Conservation (phyloP, 2,329 filamentous ascomycete species). For the Penicillium polonicum region DNA sequence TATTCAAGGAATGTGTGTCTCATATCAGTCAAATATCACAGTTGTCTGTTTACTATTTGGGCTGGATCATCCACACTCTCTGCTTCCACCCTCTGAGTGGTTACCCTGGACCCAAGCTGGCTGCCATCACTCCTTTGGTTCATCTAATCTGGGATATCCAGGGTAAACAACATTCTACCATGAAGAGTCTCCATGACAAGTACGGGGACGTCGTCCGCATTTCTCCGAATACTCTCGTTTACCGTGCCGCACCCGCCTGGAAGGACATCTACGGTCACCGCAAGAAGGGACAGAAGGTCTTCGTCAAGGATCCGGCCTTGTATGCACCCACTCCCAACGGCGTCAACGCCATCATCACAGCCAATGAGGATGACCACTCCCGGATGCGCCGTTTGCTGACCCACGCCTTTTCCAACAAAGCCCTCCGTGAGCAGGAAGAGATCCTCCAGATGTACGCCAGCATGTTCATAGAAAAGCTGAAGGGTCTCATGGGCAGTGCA, state of each 20-base stretch:
- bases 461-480: conserved; percentile 26
- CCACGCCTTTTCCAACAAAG: conserved; percentile 38
- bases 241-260: conserved; percentile 31
- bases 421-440: conserved; percentile 35
- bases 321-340: conserved; percentile 23
- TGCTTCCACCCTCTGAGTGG: conserved; percentile 32
- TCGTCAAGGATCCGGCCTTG: conserved; percentile 27
- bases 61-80: conserved; percentile 26
- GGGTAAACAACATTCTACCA: conserved; percentile 17
- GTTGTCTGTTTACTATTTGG: conserved; percentile 3
- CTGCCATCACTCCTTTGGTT: conserved; percentile 28
- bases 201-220: conserved; percentile 41
- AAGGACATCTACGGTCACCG: conserved; percentile 40
- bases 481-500: not conserved
- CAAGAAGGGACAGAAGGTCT: conserved; percentile 22
- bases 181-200: conserved; percentile 24
- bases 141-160: conserved; percentile 20
- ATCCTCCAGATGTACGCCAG: conserved; percentile 34
- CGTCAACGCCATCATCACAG: conserved; percentile 28
- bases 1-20: not conserved
- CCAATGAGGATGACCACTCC: conserved; percentile 28
- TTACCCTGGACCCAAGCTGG: conserved; percentile 35
- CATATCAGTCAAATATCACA: not conserved
- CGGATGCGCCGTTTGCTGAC: conserved; percentile 35
- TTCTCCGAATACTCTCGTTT: conserved; percentile 41